Base-by-base conservation (phyloP, 2,329 filamentous ascomycete genomes). In the Pseudogymnoascus sp. region DNA sequence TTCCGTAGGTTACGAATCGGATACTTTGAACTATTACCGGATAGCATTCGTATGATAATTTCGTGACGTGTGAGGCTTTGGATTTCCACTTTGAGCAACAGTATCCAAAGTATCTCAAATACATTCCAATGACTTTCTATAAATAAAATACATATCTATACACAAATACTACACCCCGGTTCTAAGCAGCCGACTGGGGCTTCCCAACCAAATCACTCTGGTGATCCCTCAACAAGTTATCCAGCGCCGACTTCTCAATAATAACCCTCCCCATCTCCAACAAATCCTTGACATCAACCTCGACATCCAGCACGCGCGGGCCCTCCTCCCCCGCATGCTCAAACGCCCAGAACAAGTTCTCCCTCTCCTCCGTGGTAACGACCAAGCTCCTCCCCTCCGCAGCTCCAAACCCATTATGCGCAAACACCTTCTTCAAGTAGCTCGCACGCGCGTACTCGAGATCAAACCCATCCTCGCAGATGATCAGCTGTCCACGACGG, bases 251-350 rank as follows among this genome's bases (percentile, higher is more conserved):
- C 74, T 89, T 85, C 83, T 99, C 95, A 70, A 99, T 86, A 64
- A 99, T 87, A 65, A 99, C 79, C 71, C 92, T 86, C 61, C 90
- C 89, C 61, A 88, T 87, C 79, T 95, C 90, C 68, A 99, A 78
- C 67, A 99, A 76, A 74, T 97, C 90, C 83, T 97, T 99, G 66
- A 99, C 91, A 76, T 97, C 95, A 37, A 99, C 91, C 66, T 96
- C 89, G n/a, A 82, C 79, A 64, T 88, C 80, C 63, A 84, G 82
- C 68, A 92, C n/a, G 78, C 7, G 88, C 62, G 86, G 83, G 18
- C 89, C 91, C 65, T 92, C 83, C 70, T 83, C 78, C 7, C 82
- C 83, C 65, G 88, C 76, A 64, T 83, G 78, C 60, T 83, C 81
- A 72, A 96, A 79, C 35, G 88, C 87, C 38, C 81, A 81, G 68